Evolutionary conservation across 495 filamentous ascomycete genomes (phyloP).

Genomic region (Friedmanniomyces simplex): DNA sequence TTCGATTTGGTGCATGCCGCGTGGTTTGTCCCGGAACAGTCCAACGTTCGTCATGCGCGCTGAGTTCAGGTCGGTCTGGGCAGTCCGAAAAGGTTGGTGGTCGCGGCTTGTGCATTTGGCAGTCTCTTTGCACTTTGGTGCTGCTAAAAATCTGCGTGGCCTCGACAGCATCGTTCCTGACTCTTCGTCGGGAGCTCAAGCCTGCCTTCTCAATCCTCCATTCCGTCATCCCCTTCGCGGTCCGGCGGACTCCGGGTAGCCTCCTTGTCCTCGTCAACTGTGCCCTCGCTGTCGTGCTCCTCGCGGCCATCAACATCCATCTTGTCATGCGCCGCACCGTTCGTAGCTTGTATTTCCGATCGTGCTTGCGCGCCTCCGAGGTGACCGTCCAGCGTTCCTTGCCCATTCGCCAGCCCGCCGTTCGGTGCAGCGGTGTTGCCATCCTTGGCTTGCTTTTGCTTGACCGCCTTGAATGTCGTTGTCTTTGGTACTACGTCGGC

Average conservation of each 20-base stretch:
- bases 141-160: no score
- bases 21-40: no score
- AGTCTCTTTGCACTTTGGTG: no score
- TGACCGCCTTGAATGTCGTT: conserved; percentile 66
- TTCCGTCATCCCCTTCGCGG: background rate
- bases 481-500: conserved; percentile 83
- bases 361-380: background rate
- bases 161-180: background rate
- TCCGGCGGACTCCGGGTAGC: background rate
- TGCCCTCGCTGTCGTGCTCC: background rate
- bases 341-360: background rate
- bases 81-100: no score
- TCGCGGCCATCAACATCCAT: background rate
- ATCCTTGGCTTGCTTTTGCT: conserved; percentile 35
- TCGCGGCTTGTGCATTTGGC: no score
- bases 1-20: no score
- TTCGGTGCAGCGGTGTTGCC: background rate
- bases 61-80: no score
- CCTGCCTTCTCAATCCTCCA: background rate
- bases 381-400: conserved; percentile 1
- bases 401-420: background rate
- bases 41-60: no score
- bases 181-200: background rate
- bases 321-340: background rate
- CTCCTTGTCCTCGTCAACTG: background rate